Base-by-base conservation (phyloP, 148 eudicot species). In the Agrostemma githago region DNA sequence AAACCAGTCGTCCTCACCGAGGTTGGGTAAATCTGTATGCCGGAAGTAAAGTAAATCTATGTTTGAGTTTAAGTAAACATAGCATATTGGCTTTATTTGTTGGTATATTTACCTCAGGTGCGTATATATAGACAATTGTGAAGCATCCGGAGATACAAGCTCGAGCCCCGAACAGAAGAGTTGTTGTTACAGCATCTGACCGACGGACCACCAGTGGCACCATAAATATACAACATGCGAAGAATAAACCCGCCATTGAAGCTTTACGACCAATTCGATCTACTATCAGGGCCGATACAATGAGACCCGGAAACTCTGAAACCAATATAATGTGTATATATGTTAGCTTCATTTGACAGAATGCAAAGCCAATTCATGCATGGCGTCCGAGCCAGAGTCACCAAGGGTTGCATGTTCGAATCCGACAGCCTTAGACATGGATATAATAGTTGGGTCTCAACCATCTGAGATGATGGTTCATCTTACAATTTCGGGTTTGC, bases 251-350 rank as follows among this genome's bases (percentile, higher is more conserved):
- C 3, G 89, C 80, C 91, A 89, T 91, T 20, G 92, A 84, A 74
- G 77, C 66, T 83, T 93, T 93, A 61, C 98, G 96, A 71, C 96
- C 96, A 74, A 90, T 70, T 84, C 75, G 85, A 74, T 93, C 98
- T 34, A 93, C 88, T 48, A 80, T 85, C 53, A 84, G 76, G 34
- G 92, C 96, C 62, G 98, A 81, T 34, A 93, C 40, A 5, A 90
- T 51, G 34, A 93, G 87, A 56, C 98, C 96, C 14, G 98, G 98
- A 67, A 90, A 58, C 81, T 92, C 95, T 51, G 53, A 79, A 79
- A 60, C 17, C 20, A 74, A 64, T 66, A 62, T 26, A 26, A 26
- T 9, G 39, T 62, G 9, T 60, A 3, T 60, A 60, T 37, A 51
- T 26, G 64, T 81, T 53, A 68, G 63, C 34, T 69, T 0, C 68